phyloP scores from a whole-genome alignment of 345 rosid genomes.

The Odontarrhena argentea region DNA sequence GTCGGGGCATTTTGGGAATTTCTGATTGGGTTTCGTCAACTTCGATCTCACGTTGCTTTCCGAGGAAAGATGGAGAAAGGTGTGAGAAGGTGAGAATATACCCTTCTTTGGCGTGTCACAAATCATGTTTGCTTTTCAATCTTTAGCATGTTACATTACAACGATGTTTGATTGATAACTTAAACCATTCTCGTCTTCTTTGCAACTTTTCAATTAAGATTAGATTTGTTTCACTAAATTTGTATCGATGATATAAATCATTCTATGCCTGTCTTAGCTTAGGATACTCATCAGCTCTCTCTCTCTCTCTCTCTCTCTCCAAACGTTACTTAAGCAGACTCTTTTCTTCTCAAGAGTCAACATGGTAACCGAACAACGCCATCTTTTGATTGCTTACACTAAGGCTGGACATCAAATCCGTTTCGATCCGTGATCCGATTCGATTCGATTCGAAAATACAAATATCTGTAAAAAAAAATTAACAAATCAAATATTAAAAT shows the following conservation, averaged over 20 bases:
- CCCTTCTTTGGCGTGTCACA: conserved; percentile 32
- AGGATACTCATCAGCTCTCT: too few relatives aligned
- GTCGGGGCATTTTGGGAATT: conserved; percentile 24
- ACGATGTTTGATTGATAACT: background rate
- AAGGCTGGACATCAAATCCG: too few relatives aligned
- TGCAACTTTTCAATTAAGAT: background rate
- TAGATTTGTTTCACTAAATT: background rate
- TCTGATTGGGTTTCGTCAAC: conserved; percentile 32
- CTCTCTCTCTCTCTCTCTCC: too few relatives aligned
- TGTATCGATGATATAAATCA: too few relatives aligned
- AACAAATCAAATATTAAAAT: too few relatives aligned
- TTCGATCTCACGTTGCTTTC: conserved; percentile 55
- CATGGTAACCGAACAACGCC: conserved; percentile 15
- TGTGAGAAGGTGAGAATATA: conserved; percentile 47
- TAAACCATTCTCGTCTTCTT: background rate
- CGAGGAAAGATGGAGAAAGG: conserved; percentile 50
- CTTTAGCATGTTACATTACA: conserved; percentile 19
- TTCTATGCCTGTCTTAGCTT: too few relatives aligned
- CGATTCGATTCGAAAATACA: too few relatives aligned
- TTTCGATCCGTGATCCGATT: too few relatives aligned
- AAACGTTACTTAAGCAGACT: background rate
- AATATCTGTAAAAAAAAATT: too few relatives aligned
- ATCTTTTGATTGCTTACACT: background rate
- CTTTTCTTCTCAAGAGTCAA: background rate
- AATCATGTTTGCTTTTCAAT: background rate